These are phyloP conservation scores for Orbilia blumenaviensis DNA, from an alignment of 2,329 filamentous ascomycete genomes.

Conservation along the genomic window DNA sequence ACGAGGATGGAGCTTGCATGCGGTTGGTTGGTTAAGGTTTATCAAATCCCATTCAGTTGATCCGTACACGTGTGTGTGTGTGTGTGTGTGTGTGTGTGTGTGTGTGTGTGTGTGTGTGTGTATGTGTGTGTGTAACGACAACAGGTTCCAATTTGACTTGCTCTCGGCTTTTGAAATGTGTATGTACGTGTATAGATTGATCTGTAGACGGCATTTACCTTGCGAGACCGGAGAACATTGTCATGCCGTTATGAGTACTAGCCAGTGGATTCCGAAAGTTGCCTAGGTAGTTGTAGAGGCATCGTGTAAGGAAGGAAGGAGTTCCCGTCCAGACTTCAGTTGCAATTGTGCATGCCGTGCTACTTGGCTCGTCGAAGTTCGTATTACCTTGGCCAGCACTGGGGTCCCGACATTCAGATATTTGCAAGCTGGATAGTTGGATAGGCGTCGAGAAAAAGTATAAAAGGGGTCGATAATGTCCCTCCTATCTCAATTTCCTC, in stretches of 20 bases:
- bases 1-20: not conserved
- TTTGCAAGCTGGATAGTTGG: not conserved
- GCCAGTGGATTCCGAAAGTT: not conserved
- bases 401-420: no score
- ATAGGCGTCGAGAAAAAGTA: constrained; percentile 4
- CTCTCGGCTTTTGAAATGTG: not conserved
- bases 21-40: not conserved
- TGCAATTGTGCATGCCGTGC: no score
- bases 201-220: not conserved
- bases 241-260: no score
- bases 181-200: not conserved
- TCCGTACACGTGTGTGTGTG: not conserved
- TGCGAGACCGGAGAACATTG: not conserved
- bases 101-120: not conserved
- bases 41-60: not conserved
- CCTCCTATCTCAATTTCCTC: constrained; percentile 1
- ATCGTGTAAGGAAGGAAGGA: no score
- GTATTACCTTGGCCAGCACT: no score
- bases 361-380: no score
- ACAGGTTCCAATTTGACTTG: not conserved
- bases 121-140: not conserved
- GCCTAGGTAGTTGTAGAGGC: not conserved
- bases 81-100: not conserved
- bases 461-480: constrained; percentile 1
- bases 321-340: no score